phyloP scores from a whole-genome alignment of 805 yeast species.

The Metschnikowia similis region DNA sequence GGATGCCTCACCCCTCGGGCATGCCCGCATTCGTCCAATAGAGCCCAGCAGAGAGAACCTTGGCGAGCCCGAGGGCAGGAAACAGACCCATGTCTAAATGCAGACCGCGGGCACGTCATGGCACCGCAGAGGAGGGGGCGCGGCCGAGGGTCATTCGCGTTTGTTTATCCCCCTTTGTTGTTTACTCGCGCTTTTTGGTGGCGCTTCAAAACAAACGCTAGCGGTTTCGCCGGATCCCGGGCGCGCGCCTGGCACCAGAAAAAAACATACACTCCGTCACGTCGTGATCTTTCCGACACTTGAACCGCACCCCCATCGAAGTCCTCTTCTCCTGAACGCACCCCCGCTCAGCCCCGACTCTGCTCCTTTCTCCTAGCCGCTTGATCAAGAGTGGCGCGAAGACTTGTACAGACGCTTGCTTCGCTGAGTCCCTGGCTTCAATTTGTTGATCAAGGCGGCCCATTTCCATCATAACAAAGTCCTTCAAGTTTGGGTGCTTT shows the following conservation, averaged over 20 bases:
- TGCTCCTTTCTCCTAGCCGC: background rate
- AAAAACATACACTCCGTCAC: constrained; percentile 2
- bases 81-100: background rate
- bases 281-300: background rate
- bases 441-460: background rate
- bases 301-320: background rate
- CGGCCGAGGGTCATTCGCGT: constrained; percentile 10
- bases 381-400: constrained; percentile 1
- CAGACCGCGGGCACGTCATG: background rate
- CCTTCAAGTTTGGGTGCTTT: background rate
- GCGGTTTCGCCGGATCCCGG: constrained; percentile 1
- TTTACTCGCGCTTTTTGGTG: constrained; percentile 10
- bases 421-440: background rate
- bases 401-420: constrained; percentile 1
- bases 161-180: constrained; percentile 19
- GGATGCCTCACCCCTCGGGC: too few relatives aligned
- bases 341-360: background rate
- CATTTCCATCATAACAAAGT: background rate
- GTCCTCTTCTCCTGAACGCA: background rate
- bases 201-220: constrained; percentile 4
- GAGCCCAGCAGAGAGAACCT: background rate
- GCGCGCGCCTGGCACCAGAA: constrained; percentile 4
- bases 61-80: too few relatives aligned
- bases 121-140: background rate
- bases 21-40: background rate